Percentiles rank a stretch among this genome's conserved stretches.
Evolutionary conservation across 345 rosid species (phyloP).

Genomic region (Anacardium occidentale): DNA sequence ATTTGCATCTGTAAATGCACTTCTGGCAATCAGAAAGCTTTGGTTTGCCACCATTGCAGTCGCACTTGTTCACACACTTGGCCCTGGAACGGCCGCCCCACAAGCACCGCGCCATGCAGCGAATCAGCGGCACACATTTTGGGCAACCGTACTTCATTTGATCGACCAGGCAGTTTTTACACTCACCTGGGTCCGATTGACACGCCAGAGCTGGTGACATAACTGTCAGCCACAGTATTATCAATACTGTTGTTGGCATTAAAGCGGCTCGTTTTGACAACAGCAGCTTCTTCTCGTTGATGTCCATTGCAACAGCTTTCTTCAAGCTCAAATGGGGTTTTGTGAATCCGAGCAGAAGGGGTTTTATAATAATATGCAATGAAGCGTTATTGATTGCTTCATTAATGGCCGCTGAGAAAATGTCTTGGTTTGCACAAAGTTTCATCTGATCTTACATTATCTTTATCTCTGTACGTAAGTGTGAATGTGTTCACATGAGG

Average conservation of each 20-base stretch:
- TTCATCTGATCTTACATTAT: too few species aligned
- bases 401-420: conserved; percentile 16
- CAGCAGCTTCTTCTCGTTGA: conserved; percentile 14
- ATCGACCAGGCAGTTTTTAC: conserved; percentile 52
- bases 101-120: conserved; percentile 79
- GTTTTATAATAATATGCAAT: not conserved
- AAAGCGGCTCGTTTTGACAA: not conserved
- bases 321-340: not conserved
- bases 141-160: conserved; percentile 58
- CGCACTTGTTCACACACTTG: conserved; percentile 45
- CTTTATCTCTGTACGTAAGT: too few species aligned
- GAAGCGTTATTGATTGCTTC: conserved; percentile 7
- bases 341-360: too few species aligned
- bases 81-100: conserved; percentile 58
- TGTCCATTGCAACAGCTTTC: not conserved
- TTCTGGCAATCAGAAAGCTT: conserved; percentile 56
- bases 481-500: not conserved
- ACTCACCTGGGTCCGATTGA: conserved; percentile 26
- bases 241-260: too few species aligned
- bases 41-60: conserved; percentile 46
- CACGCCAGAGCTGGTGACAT: conserved; percentile 15
- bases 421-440: conserved; percentile 31
- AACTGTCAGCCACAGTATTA: conserved; percentile 19
- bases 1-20: conserved; percentile 70
- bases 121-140: conserved; percentile 50